Evolutionary conservation across 2,329 filamentous ascomycete genomes (phyloP).

Genomic region (Huntiella decipiens): DNA sequence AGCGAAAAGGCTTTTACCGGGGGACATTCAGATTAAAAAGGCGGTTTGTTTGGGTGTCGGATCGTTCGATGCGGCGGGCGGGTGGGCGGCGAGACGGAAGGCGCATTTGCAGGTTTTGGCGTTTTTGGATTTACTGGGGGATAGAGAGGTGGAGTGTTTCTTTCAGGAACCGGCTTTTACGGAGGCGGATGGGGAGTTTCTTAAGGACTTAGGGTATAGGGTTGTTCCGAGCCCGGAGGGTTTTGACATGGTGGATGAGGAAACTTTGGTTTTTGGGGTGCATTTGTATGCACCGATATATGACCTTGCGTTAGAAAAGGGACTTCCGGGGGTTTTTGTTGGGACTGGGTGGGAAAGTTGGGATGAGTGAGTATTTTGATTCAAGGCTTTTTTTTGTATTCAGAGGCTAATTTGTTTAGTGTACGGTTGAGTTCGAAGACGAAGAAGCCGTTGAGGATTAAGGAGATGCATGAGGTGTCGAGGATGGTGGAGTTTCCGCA

Average conservation of each 20-base stretch:
- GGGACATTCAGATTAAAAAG: not conserved
- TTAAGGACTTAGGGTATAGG: conserved; percentile 33
- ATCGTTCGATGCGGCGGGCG: conserved; percentile 31
- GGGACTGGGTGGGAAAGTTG: conserved; percentile 35
- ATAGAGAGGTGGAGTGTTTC: conserved; percentile 23
- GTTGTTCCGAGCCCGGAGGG: conserved; percentile 33
- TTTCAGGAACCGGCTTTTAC: conserved; percentile 39
- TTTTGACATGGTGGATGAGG: conserved; percentile 27
- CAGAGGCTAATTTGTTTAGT: not conserved
- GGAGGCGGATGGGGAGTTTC: conserved; percentile 28
- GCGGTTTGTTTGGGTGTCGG: conserved; percentile 38
- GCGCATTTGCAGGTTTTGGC: conserved; percentile 34
- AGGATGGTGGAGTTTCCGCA: conserved; percentile 20
- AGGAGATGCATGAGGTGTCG: conserved; percentile 18
- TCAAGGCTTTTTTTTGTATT: too few relatives aligned
- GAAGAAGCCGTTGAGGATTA: conserved; percentile 14
- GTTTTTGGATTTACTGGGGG: conserved; percentile 28
- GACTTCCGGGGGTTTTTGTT: conserved; percentile 34
- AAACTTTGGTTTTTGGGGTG: conserved; percentile 40
- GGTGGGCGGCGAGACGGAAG: conserved; percentile 25
- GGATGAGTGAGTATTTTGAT: conserved; percentile 24
- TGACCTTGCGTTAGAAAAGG: conserved; percentile 25
- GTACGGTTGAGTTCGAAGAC: not conserved
- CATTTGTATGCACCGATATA: conserved; percentile 40
- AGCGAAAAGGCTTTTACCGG: not conserved